phyloP scores from a whole-genome alignment of 1,139 yeast species.

The Candida freyschussii region DNA sequence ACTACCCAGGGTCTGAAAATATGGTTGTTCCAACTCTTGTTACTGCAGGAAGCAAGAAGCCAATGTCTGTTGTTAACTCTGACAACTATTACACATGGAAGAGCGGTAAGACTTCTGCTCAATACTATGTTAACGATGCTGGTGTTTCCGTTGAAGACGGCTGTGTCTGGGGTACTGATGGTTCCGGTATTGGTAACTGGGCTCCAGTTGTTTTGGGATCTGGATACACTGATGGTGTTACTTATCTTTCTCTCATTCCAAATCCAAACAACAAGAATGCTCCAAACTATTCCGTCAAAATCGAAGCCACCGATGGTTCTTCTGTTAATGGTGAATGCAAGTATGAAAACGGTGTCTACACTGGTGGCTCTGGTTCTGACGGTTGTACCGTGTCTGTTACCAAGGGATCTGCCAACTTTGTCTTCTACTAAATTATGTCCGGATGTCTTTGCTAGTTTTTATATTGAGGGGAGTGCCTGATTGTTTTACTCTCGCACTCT shows the following conservation, averaged over 20 bases:
- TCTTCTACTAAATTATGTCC: constrained; percentile 29
- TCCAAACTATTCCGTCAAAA: constrained; percentile 83
- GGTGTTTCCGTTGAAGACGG: constrained; percentile 88
- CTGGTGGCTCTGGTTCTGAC: constrained; percentile 54
- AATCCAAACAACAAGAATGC: constrained; percentile 81
- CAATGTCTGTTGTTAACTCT: constrained; percentile 76
- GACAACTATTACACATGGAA: constrained; percentile 74
- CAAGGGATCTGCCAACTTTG: constrained; percentile 61
- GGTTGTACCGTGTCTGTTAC: constrained; percentile 96
- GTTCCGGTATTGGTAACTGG: constrained; percentile 93
- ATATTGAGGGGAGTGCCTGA: too few species aligned
- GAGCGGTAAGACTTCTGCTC: constrained; percentile 84
- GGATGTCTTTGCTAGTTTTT: too few species aligned
- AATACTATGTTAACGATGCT: constrained; percentile 94
- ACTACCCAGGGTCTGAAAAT: constrained; percentile 98
- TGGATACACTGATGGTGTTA: constrained; percentile 70
- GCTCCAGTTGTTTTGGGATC: constrained; percentile 96
- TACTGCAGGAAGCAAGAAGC: constrained; percentile 57
- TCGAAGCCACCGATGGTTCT: constrained; percentile 63
- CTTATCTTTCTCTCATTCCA: constrained; percentile 90
- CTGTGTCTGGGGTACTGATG: constrained; percentile 84
- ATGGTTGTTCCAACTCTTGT: constrained; percentile 92
- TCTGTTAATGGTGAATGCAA: constrained; percentile 70
- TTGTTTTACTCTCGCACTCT: too few species aligned
- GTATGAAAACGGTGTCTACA: constrained; percentile 73